Base-by-base conservation (phyloP, 2,329 filamentous ascomycete species). In the Emericellopsis cladophorae region DNA sequence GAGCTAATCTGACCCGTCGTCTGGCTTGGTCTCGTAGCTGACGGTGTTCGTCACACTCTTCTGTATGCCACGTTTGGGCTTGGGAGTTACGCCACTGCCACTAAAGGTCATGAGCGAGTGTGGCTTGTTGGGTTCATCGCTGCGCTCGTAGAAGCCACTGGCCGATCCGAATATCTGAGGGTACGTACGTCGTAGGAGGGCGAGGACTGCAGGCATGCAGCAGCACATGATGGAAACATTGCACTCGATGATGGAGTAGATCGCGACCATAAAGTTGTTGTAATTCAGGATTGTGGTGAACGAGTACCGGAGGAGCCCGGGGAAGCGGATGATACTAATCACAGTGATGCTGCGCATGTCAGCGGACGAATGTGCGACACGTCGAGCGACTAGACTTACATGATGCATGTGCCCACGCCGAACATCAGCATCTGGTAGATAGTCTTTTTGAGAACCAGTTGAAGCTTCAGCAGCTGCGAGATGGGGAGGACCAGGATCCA, bases 181-280 rank as follows among this genome's bases (percentile, higher is more conserved):
- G 33, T 37, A 45, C 23, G 33, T 24, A n/a, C 43, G 43, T 24
- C 40, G 40, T n/a, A 42, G 43, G 16, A 40, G 37, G 11, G 36
- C 37, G 15, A 37, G 40, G 12, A 37, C 18, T 1, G 40, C 24
- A 8, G 43, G 43, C 40, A 45, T 42, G 23, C 43, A 45, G 23
- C 40, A 45, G 35, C 43, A 45, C 33, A 42, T 42, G n/a, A 45
- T 42, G 1, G 43, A 45, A 12, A 45, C 40, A 23, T 45, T 45
- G 40, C 43, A 45, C 26, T 42, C 43, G 21, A 45, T 37, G n/a
- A 42, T 40, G 26, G 37, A 42, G 40, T 45, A 45, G 15, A 40
- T 45, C 16, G 43, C 43, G 14, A 42, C 43, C 43, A 45, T 45
- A 33, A 45, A 40, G 16, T 42, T 45, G 34, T 45, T 45, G 31